Percentiles rank a stretch among this genome's conserved stretches.
Evolutionary conservation across 768 basidiomycete species (phyloP).

Genomic region (Trametes meyenii): DNA sequence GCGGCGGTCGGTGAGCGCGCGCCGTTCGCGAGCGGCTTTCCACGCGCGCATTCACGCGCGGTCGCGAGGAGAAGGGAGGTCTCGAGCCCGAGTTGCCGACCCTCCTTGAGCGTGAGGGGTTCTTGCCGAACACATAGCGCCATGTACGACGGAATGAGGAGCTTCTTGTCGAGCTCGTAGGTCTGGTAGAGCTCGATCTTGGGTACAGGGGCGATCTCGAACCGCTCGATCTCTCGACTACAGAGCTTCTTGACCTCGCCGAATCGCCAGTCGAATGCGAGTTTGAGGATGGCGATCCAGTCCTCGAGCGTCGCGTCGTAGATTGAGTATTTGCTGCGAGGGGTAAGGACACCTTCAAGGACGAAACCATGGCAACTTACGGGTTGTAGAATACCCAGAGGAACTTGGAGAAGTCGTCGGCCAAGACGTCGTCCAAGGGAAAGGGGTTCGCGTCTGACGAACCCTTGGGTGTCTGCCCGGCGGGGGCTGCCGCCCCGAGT

Average conservation of each 20-base stretch:
- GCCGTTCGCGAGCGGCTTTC: slow-evolving; percentile 37
- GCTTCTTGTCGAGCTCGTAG: slow-evolving; percentile 48
- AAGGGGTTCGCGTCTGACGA: slow-evolving; percentile 35
- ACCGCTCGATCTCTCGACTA: slow-evolving; percentile 53
- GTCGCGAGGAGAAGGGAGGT: slow-evolving; percentile 53
- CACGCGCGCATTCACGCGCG: slow-evolving; percentile 51
- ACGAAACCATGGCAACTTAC: slow-evolving; percentile 22
- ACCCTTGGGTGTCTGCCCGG: slow-evolving; percentile 31
- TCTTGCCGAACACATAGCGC: slow-evolving; percentile 53
- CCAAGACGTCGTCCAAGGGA: slow-evolving; percentile 31
- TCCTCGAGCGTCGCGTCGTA: slow-evolving; percentile 52
- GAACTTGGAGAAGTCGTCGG: slow-evolving; percentile 35
- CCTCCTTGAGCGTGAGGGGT: slow-evolving; percentile 57
- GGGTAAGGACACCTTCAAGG: not conserved
- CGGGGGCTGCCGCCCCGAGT: slow-evolving; percentile 25
- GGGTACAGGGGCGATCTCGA: slow-evolving; percentile 49
- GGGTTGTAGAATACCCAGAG: slow-evolving; percentile 40
- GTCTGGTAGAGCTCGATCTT: slow-evolving; percentile 60
- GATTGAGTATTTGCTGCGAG: slow-evolving; percentile 53
- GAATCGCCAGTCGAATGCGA: slow-evolving; percentile 61
- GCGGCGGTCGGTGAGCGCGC: slow-evolving; percentile 33
- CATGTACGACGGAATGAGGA: slow-evolving; percentile 56
- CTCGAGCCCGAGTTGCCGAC: slow-evolving; percentile 56
- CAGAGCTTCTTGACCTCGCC: slow-evolving; percentile 51
- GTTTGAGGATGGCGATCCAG: slow-evolving; percentile 58